Base-by-base conservation (phyloP, 768 basidiomycete genomes). In the Mycena vulgaris region DNA sequence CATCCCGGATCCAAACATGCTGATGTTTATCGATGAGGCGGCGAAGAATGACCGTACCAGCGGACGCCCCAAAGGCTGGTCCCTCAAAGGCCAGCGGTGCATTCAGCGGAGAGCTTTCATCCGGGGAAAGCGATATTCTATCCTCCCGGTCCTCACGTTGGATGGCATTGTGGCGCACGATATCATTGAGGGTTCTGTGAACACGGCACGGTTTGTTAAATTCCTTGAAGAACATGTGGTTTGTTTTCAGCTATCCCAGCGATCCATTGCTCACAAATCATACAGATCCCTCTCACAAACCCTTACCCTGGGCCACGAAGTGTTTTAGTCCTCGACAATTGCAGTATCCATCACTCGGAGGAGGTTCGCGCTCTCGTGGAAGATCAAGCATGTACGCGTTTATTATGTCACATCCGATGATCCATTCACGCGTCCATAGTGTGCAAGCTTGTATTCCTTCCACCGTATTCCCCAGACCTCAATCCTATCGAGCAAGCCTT, bases 281-380 rank as follows among this genome's bases (percentile, higher is more conserved):
- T 55, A 40, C 25, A 74, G 72, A 65, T 71, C 37, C 74, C 71
- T 14, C 69, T 69, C 11, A 70, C 75, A n/a, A 77, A 71, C 9
- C 80, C 81, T 28, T 82, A 71, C 63, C 81, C 79, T 1, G 72
- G 69, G 0, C 66, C 69, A 3, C 70, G 71, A 5, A 82, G 82
- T 59, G 75, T 81, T n/a, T 65, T 82, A 8, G 68, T 83, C 2
- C 67, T 83, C 21, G 79, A 83, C 45, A 83, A 83, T 52, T 79
- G 78, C 37, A 45, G 68, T 6, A 83, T 83, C 23, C 82, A 83
- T 58, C 80, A 82, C 40, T 69, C 73, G 21, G 75, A 75, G 13
- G 78, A 80, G 5, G 39, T 82, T 14, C 66, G 70, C 0, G 47
- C 40, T 4, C 56, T 80, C 16, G 71, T 80, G 8, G 73, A 71